phyloP scores from a whole-genome alignment of 2,329 filamentous ascomycete genomes.

The Xylariomycetidae sp. region DNA sequence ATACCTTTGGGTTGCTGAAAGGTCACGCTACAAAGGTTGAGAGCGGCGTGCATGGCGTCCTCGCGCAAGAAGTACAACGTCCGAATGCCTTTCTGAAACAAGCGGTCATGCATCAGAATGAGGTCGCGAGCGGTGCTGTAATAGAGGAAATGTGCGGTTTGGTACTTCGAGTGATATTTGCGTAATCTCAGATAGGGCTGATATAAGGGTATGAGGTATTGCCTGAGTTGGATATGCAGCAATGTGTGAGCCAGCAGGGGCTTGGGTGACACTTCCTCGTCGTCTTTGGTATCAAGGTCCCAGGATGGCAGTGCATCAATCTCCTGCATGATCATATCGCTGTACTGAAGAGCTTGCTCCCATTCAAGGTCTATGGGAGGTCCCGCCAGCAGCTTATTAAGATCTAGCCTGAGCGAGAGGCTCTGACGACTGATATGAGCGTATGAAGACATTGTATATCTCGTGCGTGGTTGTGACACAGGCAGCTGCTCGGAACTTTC shows the following conservation, averaged over 20 bases:
- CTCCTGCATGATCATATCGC: conserved; percentile 54
- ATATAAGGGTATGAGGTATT: conserved; percentile 57
- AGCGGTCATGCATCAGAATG: conserved; percentile 54
- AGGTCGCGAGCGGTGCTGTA: conserved; percentile 58
- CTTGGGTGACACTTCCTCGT: conserved; percentile 39
- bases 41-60: conserved; percentile 52
- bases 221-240: conserved; percentile 53
- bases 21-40: conserved; percentile 56
- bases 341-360: conserved; percentile 56
- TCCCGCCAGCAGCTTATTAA: conserved; percentile 50
- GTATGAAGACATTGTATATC: conserved; percentile 55
- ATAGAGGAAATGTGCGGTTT: conserved; percentile 58
- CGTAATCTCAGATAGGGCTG: conserved; percentile 55
- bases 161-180: conserved; percentile 54
- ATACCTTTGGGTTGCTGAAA: conserved; percentile 49
- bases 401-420: conserved; percentile 48
- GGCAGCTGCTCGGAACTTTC: conserved; percentile 46
- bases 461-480: conserved; percentile 41
- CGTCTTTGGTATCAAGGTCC: conserved; percentile 36
- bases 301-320: conserved; percentile 55
- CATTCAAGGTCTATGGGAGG: conserved; percentile 51
- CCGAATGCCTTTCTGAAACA: conserved; percentile 52
- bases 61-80: conserved; percentile 55
- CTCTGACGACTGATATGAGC: conserved; percentile 52
- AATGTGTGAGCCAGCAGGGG: conserved; percentile 54